Evolutionary conservation across 257 asterid species (phyloP).

Genomic region (Lycium ferocissimum): DNA sequence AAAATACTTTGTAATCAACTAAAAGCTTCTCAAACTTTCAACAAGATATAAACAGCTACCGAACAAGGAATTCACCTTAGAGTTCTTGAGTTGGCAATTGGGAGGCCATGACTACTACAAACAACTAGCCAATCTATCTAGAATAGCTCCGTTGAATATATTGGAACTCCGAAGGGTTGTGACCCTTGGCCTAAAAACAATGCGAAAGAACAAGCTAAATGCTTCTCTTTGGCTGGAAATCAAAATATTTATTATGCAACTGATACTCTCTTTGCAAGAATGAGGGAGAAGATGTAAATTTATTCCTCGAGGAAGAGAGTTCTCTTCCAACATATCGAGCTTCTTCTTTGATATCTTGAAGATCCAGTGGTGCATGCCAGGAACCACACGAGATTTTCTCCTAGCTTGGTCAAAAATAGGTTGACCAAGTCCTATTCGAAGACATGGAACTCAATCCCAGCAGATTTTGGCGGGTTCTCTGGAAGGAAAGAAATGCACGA

Average conservation of each 20-base stretch:
- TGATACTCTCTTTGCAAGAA: background rate
- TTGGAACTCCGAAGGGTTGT: background rate
- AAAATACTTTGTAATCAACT: background rate
- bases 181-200: background rate
- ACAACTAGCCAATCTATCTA: background rate
- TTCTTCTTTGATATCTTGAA: background rate
- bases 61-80: background rate
- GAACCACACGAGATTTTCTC: background rate
- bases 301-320: background rate
- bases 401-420: background rate
- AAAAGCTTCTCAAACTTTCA: conserved; percentile 3
- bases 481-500: background rate
- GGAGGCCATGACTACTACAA: background rate
- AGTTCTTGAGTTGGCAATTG: background rate
- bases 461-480: background rate
- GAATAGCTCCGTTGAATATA: background rate
- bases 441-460: background rate
- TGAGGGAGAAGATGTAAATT: background rate
- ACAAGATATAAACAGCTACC: background rate
- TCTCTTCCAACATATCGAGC: background rate
- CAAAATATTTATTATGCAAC: too few species aligned
- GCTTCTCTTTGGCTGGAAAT: too few species aligned
- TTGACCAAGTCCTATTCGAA: background rate
- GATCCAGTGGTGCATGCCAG: background rate
- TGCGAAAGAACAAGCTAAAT: background rate